Percentiles rank a stretch among this genome's conserved stretches.
Evolutionary conservation across 2,329 filamentous ascomycete genomes (phyloP).

Genomic region (Seiridium unicorne): DNA sequence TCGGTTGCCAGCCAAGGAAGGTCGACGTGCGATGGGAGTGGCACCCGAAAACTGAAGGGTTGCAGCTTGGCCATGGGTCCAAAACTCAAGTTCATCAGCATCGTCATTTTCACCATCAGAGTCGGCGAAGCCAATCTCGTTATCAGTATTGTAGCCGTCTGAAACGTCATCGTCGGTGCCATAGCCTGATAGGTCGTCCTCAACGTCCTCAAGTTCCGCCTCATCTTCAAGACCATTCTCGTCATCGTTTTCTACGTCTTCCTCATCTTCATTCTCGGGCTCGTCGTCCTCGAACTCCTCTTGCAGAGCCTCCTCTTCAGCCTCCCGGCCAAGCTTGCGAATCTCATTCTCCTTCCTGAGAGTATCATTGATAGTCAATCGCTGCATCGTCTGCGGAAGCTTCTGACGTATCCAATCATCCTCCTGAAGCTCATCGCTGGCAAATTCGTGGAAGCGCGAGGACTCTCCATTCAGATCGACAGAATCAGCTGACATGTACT

Average conservation of each 20-base stretch:
- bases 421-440: constrained; percentile 74
- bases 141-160: constrained; percentile 73
- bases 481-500: constrained; percentile 50
- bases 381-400: constrained; percentile 59
- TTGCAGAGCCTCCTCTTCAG: constrained; percentile 80
- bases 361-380: constrained; percentile 86
- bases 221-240: constrained; percentile 37
- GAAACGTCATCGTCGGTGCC: constrained; percentile 53
- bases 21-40: constrained; percentile 36
- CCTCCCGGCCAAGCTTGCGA: constrained; percentile 81
- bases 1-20: constrained; percentile 40
- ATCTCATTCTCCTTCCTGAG: constrained; percentile 88
- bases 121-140: constrained; percentile 66
- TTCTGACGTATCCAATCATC: constrained; percentile 88
- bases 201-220: constrained; percentile 51
- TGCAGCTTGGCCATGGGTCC: constrained; percentile 48
- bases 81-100: constrained; percentile 64
- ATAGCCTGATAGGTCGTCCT: constrained; percentile 62
- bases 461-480: constrained; percentile 52
- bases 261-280: constrained; percentile 40
- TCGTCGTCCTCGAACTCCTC: constrained; percentile 65
- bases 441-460: constrained; percentile 85
- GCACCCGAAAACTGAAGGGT: constrained; percentile 34
- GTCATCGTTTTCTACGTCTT: constrained; percentile 45
- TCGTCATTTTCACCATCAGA: constrained; percentile 66